Base-by-base conservation (phyloP, 108 stramenopile species). In the Nitzschia sp. region DNA sequence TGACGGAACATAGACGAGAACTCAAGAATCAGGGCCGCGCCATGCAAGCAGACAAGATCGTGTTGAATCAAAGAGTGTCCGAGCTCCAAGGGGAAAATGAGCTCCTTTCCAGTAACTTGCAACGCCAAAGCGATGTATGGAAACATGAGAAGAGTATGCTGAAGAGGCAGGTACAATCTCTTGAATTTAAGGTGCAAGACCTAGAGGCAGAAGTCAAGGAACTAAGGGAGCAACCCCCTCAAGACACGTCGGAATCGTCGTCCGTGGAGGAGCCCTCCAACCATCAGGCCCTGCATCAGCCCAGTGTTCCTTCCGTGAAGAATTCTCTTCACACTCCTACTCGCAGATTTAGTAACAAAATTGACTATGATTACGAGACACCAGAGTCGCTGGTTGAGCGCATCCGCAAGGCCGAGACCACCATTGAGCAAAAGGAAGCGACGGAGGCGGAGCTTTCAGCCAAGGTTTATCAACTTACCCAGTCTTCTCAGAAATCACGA, bases 131-230 rank as follows among this genome's bases (percentile, higher is more conserved):
- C 3, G 17, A 62, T 0, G 21, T 12, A 7, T 46, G 43, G 41
- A 22, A 62, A n/a, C 61, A 62, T 2, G 20, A 62, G 21, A 62
- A 46, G 61, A 44, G 43, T 12, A 21, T 44, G 22, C 10, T 43
- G 7, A 43, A 62, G 10, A 41, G 43, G 1, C 15, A 44, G 11
- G 43, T 22, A 17, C 11, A 12, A 8, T 17, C 43, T 5, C 22
- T 62, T 1, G 43, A 62, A 46, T 8, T 10, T 24, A 43, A 62
- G 43, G 20, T 46, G 0, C 41, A n/a, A 21, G 61, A 24, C 22
- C 24, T 62, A 26, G 57, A 58, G 3, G 25, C 38, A 5, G 26
- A 9, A 14, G 15, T 25, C 2, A n/a, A 14, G 19, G 37, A 39
- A 24, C 15, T 24, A 3, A 15, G 48, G 24, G 53, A 54, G 53